Evolutionary conservation across 2,329 filamentous ascomycete species (phyloP).

Genomic region (Furcasterigmium sp.): DNA sequence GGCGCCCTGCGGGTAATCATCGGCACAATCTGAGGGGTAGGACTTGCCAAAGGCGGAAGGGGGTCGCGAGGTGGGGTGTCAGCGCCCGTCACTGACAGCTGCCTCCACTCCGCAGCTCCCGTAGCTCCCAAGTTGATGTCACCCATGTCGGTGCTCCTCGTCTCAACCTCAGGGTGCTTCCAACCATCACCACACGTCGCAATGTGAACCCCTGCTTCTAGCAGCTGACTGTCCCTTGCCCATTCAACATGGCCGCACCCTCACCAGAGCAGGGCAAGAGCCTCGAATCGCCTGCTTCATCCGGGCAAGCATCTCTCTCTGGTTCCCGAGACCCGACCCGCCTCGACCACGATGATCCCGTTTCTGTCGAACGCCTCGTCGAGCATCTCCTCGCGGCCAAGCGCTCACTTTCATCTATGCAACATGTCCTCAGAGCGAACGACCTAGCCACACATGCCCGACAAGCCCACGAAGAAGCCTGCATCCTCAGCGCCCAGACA

Average conservation of each 20-base stretch:
- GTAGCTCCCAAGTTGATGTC: no score
- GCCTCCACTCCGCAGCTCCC: no score
- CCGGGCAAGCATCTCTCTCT: slow-evolving; percentile 9
- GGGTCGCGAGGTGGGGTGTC: no score
- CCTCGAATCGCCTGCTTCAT: slow-evolving; percentile 10
- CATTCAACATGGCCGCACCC: slow-evolving; percentile 13
- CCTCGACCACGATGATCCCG: slow-evolving; percentile 24
- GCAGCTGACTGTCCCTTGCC: not conserved
- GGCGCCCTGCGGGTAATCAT: no score
- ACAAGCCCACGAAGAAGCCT: slow-evolving; percentile 70
- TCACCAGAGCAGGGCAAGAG: not conserved
- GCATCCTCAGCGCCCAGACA: slow-evolving; percentile 65
- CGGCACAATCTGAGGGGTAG: no score
- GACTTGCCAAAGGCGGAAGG: no score
- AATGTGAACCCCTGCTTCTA: no score
- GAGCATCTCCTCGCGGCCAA: slow-evolving; percentile 82
- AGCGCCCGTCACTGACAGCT: no score
- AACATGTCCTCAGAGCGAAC: slow-evolving; percentile 77
- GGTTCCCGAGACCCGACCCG: slow-evolving; percentile 16
- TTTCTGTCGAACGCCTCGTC: slow-evolving; percentile 71
- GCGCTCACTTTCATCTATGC: slow-evolving; percentile 78
- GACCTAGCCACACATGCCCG: slow-evolving; percentile 77
- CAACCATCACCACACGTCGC: no score
- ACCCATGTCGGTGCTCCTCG: no score
- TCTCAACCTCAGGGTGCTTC: no score